Base-by-base conservation (phyloP, 495 filamentous ascomycete genomes). In the Aspergillus carlsbadensis region DNA sequence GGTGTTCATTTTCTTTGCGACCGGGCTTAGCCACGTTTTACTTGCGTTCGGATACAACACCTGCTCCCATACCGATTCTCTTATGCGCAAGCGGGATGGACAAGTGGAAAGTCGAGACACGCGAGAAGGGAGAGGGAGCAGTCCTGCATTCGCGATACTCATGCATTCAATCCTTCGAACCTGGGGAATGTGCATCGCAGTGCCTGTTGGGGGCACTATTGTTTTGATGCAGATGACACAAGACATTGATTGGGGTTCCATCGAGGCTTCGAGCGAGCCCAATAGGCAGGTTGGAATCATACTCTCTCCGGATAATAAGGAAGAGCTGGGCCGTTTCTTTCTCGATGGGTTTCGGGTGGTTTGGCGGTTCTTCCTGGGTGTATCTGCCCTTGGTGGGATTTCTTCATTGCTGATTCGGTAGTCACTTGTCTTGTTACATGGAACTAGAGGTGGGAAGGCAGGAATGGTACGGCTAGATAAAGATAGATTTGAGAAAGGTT, bases 151-250 rank as follows among this genome's bases (percentile, higher is more conserved):
- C 3, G 61, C 58, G 0, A 57, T 68, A 15, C 58, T 67, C 10
- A 79, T 86, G 65, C 84, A 85, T 52, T 76, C 78, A 18, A 85
- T 87, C 53, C 71, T 81, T 52, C 76, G 84, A 2, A 76, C 78
- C 0, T 74, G 84, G 65, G 87, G 85, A 13, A 85, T 87, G 78
- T 80, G 81, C 13, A 58, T 87, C 20, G 85, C 85, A 6, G 76
- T 89, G 11, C 84, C 84, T 13, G 71, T 87, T 21, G 80, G 82
- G 10, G 83, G 81, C 13, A 74, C 79, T 5, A 71, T 84, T 6
- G 82, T 88, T 59, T 78, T 87, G 59, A 87, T 84, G 20, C 47
- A 55, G 13, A 56, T 76, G 6, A 57, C 57, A 0, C 15, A 60
- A 15, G 53, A 63, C n/a, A 43, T 68, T 22, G n/a, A 34, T 18